Base-by-base conservation (phyloP, 805 yeast species). In the Millerozyma miso region DNA sequence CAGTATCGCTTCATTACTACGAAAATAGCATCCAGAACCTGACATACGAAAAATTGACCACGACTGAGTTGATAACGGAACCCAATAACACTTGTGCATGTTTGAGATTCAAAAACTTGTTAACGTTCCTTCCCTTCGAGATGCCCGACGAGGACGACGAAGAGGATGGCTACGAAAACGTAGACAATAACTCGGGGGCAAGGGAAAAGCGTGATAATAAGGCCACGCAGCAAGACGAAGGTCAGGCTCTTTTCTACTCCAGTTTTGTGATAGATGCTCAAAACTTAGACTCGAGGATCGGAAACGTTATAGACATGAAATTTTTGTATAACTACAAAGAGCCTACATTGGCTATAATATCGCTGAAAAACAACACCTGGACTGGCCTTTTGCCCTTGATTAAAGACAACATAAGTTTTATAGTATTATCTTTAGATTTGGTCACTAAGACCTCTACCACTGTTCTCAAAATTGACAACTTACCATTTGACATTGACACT, bases 1-100 rank as follows among this genome's bases (percentile, higher is more conserved):
- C 97, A 0, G 74, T 80, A 1, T 85, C 96, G 39, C 67, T 93
- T 40, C 99, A 93, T 64, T 88, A 77, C 58, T 93, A 90, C 60
- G 97, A 91, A 53, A 77, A 79, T 35, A 78, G 79, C 19, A 68
- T 88, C 39, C 74, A 74, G 34, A 68, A 73, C 29, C 54, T 72
- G 8, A 73, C 81, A 1, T 65, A 73, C 38, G 79, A 73, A 41
- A 62, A 62, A 54, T 53, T 52, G 48, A 66, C 47, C 40, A 59
- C 62, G 4, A 64, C 85, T 0, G 63, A 65, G 6, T 69, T 85
- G 44, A 63, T 79, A 18, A 67, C 78, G 0, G 96, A 86, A 44
- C 87, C 95, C 0, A 73, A 70, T 5, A 68, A 70, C 19, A 63
- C 76, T 5, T 77, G 83, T 54, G 73, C 79, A 3, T 73, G 79